phyloP scores from a whole-genome alignment of 305 asterid genomes.

The Rubia peregrina region DNA sequence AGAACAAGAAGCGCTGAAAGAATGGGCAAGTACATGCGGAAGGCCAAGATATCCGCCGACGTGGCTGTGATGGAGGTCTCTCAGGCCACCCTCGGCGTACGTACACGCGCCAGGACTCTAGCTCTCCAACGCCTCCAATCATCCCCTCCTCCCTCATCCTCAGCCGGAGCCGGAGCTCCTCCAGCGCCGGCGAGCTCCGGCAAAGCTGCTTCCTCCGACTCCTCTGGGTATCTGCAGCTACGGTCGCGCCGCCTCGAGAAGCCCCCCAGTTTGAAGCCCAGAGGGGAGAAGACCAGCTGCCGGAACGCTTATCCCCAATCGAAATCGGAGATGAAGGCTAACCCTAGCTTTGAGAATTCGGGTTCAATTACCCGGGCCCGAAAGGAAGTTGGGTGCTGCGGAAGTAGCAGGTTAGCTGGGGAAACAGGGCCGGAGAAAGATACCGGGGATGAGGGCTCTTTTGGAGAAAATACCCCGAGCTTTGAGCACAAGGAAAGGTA shows the following conservation, averaged over 20 bases:
- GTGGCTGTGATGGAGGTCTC: slow-evolving; percentile 46
- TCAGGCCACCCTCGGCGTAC: slow-evolving; percentile 53
- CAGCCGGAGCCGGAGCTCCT: background rate
- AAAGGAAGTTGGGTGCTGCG: slow-evolving; percentile 22
- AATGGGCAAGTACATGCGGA: slow-evolving; percentile 58
- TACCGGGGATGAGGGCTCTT: slow-evolving; percentile 44
- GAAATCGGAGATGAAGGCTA: slow-evolving; percentile 13
- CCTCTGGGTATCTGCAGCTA: slow-evolving; percentile 47
- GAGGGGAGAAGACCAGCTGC: slow-evolving; percentile 17
- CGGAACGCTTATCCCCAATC: slow-evolving; percentile 18
- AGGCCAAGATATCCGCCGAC: slow-evolving; percentile 41
- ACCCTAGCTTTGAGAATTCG: slow-evolving; percentile 25
- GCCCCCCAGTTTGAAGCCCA: slow-evolving; percentile 25
- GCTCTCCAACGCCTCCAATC: slow-evolving; percentile 51
- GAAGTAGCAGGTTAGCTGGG: slow-evolving; percentile 17
- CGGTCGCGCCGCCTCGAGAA: slow-evolving; percentile 70
- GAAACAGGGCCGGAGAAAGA: slow-evolving; percentile 23
- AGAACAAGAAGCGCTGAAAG: background rate
- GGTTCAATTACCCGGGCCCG: slow-evolving; percentile 20
- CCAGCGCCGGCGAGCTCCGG: slow-evolving; percentile 17
- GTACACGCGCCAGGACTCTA: slow-evolving; percentile 71
- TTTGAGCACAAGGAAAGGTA: slow-evolving; percentile 47
- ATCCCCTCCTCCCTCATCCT: background rate
- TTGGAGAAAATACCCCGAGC: slow-evolving; percentile 50
- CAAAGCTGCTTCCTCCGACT: slow-evolving; percentile 5